Evolutionary conservation across 2,329 filamentous ascomycete genomes (phyloP), one percentile per base, ranked within the genome.

Genomic region (Aspergillus uvarum): DNA sequence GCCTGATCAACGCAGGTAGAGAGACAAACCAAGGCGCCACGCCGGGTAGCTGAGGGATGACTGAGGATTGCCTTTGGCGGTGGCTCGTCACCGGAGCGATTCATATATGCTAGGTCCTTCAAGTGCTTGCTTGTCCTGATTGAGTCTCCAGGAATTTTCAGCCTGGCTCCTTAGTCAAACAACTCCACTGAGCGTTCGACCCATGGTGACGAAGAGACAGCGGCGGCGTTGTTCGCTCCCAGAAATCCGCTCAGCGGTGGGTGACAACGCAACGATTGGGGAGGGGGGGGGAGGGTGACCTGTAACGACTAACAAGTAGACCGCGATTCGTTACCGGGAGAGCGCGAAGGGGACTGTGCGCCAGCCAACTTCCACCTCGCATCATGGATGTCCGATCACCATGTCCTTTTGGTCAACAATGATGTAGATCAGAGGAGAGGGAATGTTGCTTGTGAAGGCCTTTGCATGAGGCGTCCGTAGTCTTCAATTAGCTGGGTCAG

Each of bases 341-440:
- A 54, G 59, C 51, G 58, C 56, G 58, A 59, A 56, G 65, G 57
- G 65, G 65, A 65, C 65, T 65, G 65, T 64, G 65, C 63, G 63
- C 63, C 48, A 44, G 47, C 42, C 42, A 32, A 51, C 51, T 50
- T 52, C 35, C 56, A 52, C 61, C 47, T 54, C 58, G 58, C 62
- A 60, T 29, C 26, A 29, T 29, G 2, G 26, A 29, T 60, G 38
- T 44, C 38, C 14, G 38, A 44, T 44, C 38, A 44, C 38, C 38
- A 44, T 44, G 16, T n/a, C 38, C n/a, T n/a, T 44, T 44, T 44
- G 12, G 38, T 44, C 16, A 2, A 44, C 16, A 19, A 19, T 19
- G 16, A 44, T 44, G 50, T 53, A 49, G 53, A 54, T 57, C 44
- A 56, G 48, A 47, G 49, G 31, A 44, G 47, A 22, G 22, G 21